Evolutionary conservation across 1,139 yeast species (phyloP), one percentile per base, ranked within the genome.

Genomic region (Debaryomyces nepalensis): DNA sequence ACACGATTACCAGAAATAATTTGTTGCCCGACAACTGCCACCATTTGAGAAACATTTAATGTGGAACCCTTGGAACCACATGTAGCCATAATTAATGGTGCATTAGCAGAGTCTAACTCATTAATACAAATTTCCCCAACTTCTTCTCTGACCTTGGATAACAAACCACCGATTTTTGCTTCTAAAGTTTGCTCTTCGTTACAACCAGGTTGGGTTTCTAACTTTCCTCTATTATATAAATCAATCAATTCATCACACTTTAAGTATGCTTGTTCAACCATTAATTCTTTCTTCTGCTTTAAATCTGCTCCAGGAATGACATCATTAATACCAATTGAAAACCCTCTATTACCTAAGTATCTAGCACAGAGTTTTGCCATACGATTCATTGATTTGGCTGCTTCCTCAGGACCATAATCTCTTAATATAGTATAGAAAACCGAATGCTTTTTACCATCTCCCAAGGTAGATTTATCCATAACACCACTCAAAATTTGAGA

Each of bases 31-130:
- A 95, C 99, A 63, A 95, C 97, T 0, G 99, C 99, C 77, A 95
- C 99, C 99, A 95, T 95, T 70, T 95, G 99, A 8, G 99, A 93
- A 33, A 95, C 99, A 65, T 95, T 95, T 52, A 95, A 79, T 0
- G 97, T 90, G 31, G 99, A 93, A 66, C 99, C 99, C 66, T 95
- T 95, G 38, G 99, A 93, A 54, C 99, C 99, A 78, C 99, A 93
- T 0, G 97, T 89, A 8, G 99, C 98, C 99, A 95, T 95, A 61
- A 95, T 91, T 59, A 95, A 79, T 30, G 99, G 99, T 26, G 99
- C 97, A 64, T 95, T 95, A 35, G 90, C 80, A 42, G 87, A 80
- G 53, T 89, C 97, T 48, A 95, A 72, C 64, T 93, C 99, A 44
- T 77, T 80, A 59, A 95, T 91, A 75, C 99, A 95, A 46, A 90